Evolutionary conservation across 1,284 basidiomycete genomes (phyloP).

Genomic region (Vanrija sp.): DNA sequence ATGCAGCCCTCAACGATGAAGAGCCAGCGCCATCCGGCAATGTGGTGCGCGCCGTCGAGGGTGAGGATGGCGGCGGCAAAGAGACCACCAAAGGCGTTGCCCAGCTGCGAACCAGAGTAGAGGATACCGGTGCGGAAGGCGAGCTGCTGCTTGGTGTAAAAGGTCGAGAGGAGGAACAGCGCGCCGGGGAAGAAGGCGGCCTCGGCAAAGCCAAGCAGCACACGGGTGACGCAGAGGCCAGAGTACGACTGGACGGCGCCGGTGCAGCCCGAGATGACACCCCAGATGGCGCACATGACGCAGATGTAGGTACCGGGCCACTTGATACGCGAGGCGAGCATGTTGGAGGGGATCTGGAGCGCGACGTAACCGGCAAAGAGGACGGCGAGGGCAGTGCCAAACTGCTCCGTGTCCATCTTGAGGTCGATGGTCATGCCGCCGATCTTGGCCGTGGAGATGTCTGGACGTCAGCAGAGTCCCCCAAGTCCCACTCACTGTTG

Average conservation of each 20-base stretch:
- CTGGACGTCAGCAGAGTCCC: background rate
- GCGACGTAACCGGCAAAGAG: constrained; percentile 17
- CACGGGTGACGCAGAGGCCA: constrained; percentile 20
- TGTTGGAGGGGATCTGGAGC: constrained; percentile 45
- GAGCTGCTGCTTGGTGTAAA: constrained; percentile 41
- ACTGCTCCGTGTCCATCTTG: constrained; percentile 19
- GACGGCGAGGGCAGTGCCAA: constrained; percentile 34
- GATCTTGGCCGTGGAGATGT: constrained; percentile 20
- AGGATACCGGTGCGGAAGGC: constrained; percentile 30
- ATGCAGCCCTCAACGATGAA: constrained; percentile 25
- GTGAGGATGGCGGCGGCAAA: constrained; percentile 27
- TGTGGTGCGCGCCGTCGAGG: constrained; percentile 24
- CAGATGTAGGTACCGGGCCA: constrained; percentile 38
- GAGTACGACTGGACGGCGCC: constrained; percentile 31
- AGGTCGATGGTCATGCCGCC: constrained; percentile 19
- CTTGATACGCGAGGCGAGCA: constrained; percentile 26
- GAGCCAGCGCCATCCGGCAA: constrained; percentile 36
- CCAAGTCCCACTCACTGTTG: background rate
- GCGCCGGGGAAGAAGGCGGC: constrained; percentile 41
- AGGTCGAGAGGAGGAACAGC: constrained; percentile 34
- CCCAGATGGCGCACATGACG: constrained; percentile 33
- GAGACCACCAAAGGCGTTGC: constrained; percentile 41
- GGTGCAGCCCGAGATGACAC: constrained; percentile 30
- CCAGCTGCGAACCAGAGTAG: constrained; percentile 39
- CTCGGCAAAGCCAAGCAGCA: constrained; percentile 33